These are phyloP conservation scores for Nitzschia putrida DNA, from an alignment of 108 stramenopile species.

Conservation along the genomic window DNA sequence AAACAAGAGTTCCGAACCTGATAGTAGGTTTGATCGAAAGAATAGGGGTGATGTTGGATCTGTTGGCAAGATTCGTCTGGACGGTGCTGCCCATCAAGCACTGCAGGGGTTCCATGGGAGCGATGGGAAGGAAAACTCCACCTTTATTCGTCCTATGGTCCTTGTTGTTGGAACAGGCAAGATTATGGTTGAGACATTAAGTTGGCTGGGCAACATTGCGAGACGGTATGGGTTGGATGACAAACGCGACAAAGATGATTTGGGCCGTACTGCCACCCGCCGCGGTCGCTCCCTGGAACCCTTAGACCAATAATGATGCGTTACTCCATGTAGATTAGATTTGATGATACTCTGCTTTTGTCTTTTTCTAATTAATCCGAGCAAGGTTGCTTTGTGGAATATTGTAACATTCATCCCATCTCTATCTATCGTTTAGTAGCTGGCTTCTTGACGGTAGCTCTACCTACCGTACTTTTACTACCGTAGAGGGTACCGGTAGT, in stretches of 20 bases:
- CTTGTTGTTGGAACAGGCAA: constrained; percentile 56
- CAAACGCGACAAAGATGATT: constrained; percentile 28
- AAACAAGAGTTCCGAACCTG: constrained; percentile 84
- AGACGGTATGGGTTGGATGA: constrained; percentile 85
- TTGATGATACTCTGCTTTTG: too few species aligned
- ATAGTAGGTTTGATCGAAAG: constrained; percentile 83
- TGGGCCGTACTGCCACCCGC: constrained; percentile 69
- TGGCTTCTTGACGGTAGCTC: too few species aligned
- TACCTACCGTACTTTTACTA: too few species aligned
- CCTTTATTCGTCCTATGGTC: constrained; percentile 54
- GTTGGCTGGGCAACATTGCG: constrained; percentile 86
- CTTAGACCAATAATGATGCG: background rate
- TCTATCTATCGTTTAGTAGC: too few species aligned
- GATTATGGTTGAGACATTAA: constrained; percentile 76
- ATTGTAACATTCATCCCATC: too few species aligned
- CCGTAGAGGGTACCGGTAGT: too few species aligned
- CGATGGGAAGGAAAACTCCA: constrained; percentile 8
- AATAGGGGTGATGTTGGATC: constrained; percentile 26
- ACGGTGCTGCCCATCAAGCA: constrained; percentile 75
- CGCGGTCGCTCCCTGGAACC: constrained; percentile 23
- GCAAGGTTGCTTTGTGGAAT: too few species aligned
- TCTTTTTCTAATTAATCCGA: too few species aligned
- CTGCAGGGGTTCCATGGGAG: constrained; percentile 56
- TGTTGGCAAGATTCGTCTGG: constrained; percentile 79
- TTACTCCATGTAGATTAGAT: too few species aligned